Evolutionary conservation across 306 rosid genomes (phyloP).

Genomic region (Glycine latifolia): DNA sequence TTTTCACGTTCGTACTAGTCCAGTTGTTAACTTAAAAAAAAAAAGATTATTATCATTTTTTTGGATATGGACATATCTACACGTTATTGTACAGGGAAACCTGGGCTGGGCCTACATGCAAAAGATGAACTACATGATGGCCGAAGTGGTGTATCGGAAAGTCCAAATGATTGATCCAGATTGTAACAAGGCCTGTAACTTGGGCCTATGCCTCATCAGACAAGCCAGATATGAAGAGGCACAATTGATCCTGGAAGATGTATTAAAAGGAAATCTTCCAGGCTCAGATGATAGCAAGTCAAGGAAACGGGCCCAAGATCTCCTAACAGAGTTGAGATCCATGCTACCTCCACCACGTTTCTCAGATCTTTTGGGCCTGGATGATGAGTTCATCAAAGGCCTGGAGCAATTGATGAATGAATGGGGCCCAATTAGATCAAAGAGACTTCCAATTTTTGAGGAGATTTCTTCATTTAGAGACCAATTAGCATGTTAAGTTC

Average conservation of each 20-base stretch:
- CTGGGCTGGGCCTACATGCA: slow-evolving; percentile 99
- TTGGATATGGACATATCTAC: not conserved
- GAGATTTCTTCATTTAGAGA: slow-evolving; percentile 86
- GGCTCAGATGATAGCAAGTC: slow-evolving; percentile 73
- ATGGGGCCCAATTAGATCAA: slow-evolving; percentile 76
- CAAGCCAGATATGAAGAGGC: slow-evolving; percentile 76
- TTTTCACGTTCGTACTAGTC: too few relatives aligned
- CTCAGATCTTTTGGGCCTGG: slow-evolving; percentile 53
- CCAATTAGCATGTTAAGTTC: slow-evolving; percentile 81
- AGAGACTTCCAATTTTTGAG: slow-evolving; percentile 94
- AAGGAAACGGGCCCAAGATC: slow-evolving; percentile 63
- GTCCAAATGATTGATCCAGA: slow-evolving; percentile 92
- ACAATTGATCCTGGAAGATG: slow-evolving; percentile 55
- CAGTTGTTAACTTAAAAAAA: too few relatives aligned
- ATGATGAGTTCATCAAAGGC: slow-evolving; percentile 80
- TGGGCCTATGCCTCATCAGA: slow-evolving; percentile 77
- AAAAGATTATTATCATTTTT: not conserved
- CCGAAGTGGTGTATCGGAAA: slow-evolving; percentile 81
- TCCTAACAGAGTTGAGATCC: slow-evolving; percentile 58
- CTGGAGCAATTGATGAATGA: slow-evolving; percentile 71
- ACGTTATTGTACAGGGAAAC: slow-evolving; percentile 66
- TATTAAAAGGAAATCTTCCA: slow-evolving; percentile 52
- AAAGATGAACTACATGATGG: slow-evolving; percentile 68
- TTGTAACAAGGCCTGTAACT: slow-evolving; percentile 91
- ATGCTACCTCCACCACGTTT: slow-evolving; percentile 37